Conservation (phyloP, 371 early-diverging fungal species). For the Zychaea mexicana region DNA sequence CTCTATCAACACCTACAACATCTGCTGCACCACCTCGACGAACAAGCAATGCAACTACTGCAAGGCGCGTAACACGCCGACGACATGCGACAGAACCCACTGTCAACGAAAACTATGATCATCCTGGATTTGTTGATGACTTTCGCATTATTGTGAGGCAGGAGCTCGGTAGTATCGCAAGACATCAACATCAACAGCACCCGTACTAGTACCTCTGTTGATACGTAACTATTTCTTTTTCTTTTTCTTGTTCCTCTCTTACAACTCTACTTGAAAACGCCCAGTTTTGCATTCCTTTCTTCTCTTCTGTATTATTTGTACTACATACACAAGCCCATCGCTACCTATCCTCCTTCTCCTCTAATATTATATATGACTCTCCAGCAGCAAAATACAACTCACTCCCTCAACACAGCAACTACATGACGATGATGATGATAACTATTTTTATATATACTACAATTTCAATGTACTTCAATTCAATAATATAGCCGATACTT, state of each 20-base stretch:
- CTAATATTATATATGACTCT: too few relatives aligned
- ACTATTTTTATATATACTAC: neutral
- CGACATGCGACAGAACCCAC: neutral
- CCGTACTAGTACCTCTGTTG: too few relatives aligned
- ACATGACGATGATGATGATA: too few relatives aligned
- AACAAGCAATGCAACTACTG: neutral
- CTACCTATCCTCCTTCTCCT: too few relatives aligned
- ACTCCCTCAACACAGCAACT: too few relatives aligned
- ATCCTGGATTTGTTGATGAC: slow-evolving; percentile 39
- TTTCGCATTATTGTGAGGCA: slow-evolving; percentile 24
- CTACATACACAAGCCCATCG: neutral
- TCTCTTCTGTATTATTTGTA: neutral
- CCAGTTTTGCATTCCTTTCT: neutral
- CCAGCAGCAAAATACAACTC: too few relatives aligned
- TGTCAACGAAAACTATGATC: slow-evolving; percentile 14
- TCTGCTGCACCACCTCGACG: neutral
- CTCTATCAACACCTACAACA: neutral
- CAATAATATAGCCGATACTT: slow-evolving; percentile 4
- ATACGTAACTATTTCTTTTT: too few relatives aligned
- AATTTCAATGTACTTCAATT: neutral
- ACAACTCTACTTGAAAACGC: neutral
- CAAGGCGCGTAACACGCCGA: neutral
- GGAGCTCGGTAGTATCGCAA: neutral
- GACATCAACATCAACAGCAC: neutral
- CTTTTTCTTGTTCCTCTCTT: neutral